phyloP scores from a whole-genome alignment of 2,329 filamentous ascomycete species.

The Fusarium guadeloupense region DNA sequence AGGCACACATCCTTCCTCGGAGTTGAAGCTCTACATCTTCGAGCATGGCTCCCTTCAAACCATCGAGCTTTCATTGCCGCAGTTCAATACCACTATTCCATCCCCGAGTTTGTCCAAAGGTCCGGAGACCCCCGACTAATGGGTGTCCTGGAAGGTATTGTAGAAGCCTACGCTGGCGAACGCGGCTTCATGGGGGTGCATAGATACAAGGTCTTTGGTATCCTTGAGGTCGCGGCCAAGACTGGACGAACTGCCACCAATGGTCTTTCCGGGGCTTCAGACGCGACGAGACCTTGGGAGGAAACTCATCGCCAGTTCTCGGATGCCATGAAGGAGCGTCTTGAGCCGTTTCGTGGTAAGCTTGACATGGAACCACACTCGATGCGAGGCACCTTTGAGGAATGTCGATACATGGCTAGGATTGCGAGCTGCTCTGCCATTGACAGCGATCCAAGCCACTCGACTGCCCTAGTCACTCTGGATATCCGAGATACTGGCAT shows the following conservation, averaged over 20 bases:
- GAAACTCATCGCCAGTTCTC: constrained; percentile 36
- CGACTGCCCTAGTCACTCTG: constrained; percentile 59
- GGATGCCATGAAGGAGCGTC: constrained; percentile 32
- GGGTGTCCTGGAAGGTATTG: constrained; percentile 63
- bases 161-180: constrained; percentile 65
- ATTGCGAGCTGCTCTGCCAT: constrained; percentile 57
- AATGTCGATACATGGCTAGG: constrained; percentile 60
- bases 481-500: constrained; percentile 63
- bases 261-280: constrained; percentile 57
- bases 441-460: constrained; percentile 56
- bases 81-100: constrained; percentile 62
- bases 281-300: constrained; percentile 42
- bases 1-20: constrained; percentile 57
- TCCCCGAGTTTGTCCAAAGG: constrained; percentile 62
- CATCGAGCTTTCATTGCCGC: constrained; percentile 64
- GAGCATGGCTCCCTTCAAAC: constrained; percentile 64
- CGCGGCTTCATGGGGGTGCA: constrained; percentile 66
- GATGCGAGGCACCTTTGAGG: constrained; percentile 64
- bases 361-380: constrained; percentile 60
- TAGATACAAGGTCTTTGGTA: constrained; percentile 66
- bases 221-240: constrained; percentile 63
- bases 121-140: constrained; percentile 60
- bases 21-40: constrained; percentile 60
- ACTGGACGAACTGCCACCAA: constrained; percentile 63
- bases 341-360: constrained; percentile 52